These are phyloP conservation scores for Rauvolfia tetraphylla DNA, from an alignment of 257 asterid genomes.

Conservation along the genomic window DNA sequence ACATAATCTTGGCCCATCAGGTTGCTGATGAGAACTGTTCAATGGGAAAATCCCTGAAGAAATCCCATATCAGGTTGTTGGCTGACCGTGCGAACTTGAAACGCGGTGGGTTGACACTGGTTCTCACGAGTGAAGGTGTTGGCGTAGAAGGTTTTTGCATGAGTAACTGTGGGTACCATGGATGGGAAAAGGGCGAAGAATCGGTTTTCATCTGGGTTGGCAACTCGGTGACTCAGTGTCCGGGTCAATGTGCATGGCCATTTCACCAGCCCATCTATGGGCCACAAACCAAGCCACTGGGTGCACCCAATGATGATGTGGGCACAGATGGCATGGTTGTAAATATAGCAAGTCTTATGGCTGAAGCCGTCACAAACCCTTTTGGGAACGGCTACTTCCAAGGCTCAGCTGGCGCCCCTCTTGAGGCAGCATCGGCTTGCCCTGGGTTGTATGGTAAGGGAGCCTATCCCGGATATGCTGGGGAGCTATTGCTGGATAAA, in stretches of 20 bases:
- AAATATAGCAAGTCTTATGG: slow-evolving; percentile 29
- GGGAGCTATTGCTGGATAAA: slow-evolving; percentile 15
- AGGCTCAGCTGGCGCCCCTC: slow-evolving; percentile 24
- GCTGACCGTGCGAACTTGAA: slow-evolving; percentile 19
- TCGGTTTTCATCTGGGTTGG: slow-evolving; percentile 30
- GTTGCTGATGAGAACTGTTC: slow-evolving; percentile 24
- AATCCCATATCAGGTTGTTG: slow-evolving; percentile 22
- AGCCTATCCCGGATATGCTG: slow-evolving; percentile 23
- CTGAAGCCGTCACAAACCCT: slow-evolving; percentile 32
- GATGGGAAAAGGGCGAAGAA: not conserved
- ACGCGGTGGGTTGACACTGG: slow-evolving; percentile 19
- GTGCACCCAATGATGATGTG: slow-evolving; percentile 24
- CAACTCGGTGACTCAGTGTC: slow-evolving; percentile 34
- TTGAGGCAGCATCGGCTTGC: slow-evolving; percentile 29
- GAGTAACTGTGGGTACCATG: slow-evolving; percentile 32
- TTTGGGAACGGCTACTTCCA: slow-evolving; percentile 28
- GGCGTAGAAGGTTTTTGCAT: slow-evolving; percentile 32
- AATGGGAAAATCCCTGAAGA: slow-evolving; percentile 22
- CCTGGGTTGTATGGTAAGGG: slow-evolving; percentile 25
- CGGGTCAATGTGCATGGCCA: slow-evolving; percentile 31
- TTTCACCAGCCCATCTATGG: slow-evolving; percentile 24
- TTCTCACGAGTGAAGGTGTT: slow-evolving; percentile 31
- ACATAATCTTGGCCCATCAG: slow-evolving; percentile 14
- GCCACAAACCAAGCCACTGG: slow-evolving; percentile 27
- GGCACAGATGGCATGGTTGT: slow-evolving; percentile 32